Evolutionary conservation across 1,284 basidiomycete species (phyloP), one percentile per base, ranked within the genome.

Genomic region (Grifola frondosa): DNA sequence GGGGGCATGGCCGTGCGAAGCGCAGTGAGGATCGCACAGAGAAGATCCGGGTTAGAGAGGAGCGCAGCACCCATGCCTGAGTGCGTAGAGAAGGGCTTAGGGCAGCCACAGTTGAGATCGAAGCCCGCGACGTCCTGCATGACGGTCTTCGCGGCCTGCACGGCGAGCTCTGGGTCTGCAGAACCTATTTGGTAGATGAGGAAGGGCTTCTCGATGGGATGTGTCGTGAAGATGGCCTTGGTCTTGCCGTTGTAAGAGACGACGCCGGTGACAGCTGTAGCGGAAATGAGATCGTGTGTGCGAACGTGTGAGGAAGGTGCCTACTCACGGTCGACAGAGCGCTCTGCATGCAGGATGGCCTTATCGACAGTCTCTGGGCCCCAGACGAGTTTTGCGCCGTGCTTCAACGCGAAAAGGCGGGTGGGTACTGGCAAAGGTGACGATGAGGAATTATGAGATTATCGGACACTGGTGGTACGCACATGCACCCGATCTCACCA

Each of bases 31-130:
- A 97, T 97, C 16, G 83, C 74, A 62, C 95, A 95, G 10, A 99
- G 77, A 16, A 94, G 70, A 59, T 97, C 93, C 0, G 97, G 94
- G 29, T 88, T 95, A 6, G 88, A 84, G 35, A 99, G 81, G 12
- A 99, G 75, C 10, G 93, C 95, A 2, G 97, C 95, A 15, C 97
- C 97, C 95, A 99, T 98, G 1, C 97, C 96, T 0, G 86, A 73
- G 57, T 94, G 90, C 0, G 94, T 94, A 16, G 92, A 96, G 67
- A 99, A 99, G 2, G 93, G 88, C 60, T 97, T 97, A 0, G 94
- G 94, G 62, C 91, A 95, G 1, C 91, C 97, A 58, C 94, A 97
- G 64, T 96, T 97, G 51, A 97, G 81, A 64, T 96, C 94, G 58
- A 99, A 80, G 16, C 95, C 97, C 0, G 93, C 84, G 13, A 99